phyloP scores from a whole-genome alignment of 495 filamentous ascomycete genomes.

The Hypoxylon fuscum region DNA sequence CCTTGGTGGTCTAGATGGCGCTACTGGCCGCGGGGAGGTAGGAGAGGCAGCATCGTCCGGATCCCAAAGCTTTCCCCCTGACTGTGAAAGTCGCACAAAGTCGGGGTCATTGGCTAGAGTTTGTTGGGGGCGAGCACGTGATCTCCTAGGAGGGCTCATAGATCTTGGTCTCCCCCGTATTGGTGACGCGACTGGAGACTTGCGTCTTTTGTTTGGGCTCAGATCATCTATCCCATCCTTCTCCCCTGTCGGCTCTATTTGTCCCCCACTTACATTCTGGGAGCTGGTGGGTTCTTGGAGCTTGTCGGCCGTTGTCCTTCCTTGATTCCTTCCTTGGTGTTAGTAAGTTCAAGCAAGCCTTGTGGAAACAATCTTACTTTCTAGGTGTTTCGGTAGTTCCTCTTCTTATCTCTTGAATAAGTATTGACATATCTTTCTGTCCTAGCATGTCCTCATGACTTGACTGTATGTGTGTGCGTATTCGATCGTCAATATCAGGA shows the following conservation, averaged over 20 bases:
- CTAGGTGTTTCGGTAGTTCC: slow-evolving; percentile 12
- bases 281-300: slow-evolving; percentile 5
- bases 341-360: slow-evolving; percentile 7
- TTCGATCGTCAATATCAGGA: slow-evolving; percentile 31
- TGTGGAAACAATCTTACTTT: slow-evolving; percentile 16
- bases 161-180: slow-evolving; percentile 25
- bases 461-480: slow-evolving; percentile 30
- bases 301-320: slow-evolving; percentile 8
- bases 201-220: slow-evolving; percentile 30
- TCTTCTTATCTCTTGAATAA: slow-evolving; percentile 37
- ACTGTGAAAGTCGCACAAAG: slow-evolving; percentile 40
- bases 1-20: slow-evolving; percentile 17
- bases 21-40: slow-evolving; percentile 29
- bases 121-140: slow-evolving; percentile 33
- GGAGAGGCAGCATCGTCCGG: slow-evolving; percentile 40
- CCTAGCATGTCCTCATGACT: slow-evolving; percentile 29
- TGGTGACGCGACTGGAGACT: slow-evolving; percentile 30
- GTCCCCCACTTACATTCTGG: slow-evolving; percentile 17
- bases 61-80: slow-evolving; percentile 50
- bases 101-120: slow-evolving; percentile 40
- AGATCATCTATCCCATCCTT: slow-evolving; percentile 21
- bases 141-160: slow-evolving; percentile 33
- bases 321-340: slow-evolving; percentile 13
- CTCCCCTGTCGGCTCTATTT: slow-evolving; percentile 1
- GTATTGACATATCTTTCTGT: slow-evolving; percentile 19